Base-by-base conservation (phyloP, 306 rosid genomes). In the Clitoria ternatea region DNA sequence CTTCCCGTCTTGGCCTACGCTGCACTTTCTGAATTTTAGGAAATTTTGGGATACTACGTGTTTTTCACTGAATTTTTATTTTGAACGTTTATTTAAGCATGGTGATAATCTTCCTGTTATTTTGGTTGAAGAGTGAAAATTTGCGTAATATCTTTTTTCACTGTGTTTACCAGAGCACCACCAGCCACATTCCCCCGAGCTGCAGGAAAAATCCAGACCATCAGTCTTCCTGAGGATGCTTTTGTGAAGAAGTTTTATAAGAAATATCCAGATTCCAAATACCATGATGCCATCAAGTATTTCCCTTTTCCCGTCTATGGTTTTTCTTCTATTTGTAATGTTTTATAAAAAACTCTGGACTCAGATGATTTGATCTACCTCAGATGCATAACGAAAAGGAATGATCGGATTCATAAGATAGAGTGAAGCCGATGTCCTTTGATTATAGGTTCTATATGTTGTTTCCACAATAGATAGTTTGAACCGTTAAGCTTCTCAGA, bases 141-240 rank as follows among this genome's bases (percentile, higher is more conserved):
- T 53, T 44, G 32, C 40, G 35, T 69, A 4, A 74, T 68, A 1
- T 61, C 66, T 44, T 30, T 48, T 72, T 44, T 65, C 2, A 49
- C 3, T 59, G 50, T 80, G 64, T 70, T 61, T 55, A 49, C 56
- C 83, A 90, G 98, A 67, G 80, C 95, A 15, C 97, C 96, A 6
- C 98, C 98, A 42, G 83, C 93, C 24, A 81, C 85, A 30, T 94
- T 94, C 80, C 97, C 93, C 55, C 85, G 83, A 37, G 76, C 78
- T 23, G 87, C 73, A 66, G 95, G 77, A 2, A 84, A 87, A 80
- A 82, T 94, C 22, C 80, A 77, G 75, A 72, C 74, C 45, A 94
- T 94, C 79, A 83, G 71, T 60, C 89, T 94, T 57, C 99, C 96
- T 6, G 97, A 94, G 85, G 99, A 91, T 76, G 80, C 70, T 30